Base-by-base conservation (phyloP, 176 grass and related monocot species). In the Musa schizocarpa region DNA sequence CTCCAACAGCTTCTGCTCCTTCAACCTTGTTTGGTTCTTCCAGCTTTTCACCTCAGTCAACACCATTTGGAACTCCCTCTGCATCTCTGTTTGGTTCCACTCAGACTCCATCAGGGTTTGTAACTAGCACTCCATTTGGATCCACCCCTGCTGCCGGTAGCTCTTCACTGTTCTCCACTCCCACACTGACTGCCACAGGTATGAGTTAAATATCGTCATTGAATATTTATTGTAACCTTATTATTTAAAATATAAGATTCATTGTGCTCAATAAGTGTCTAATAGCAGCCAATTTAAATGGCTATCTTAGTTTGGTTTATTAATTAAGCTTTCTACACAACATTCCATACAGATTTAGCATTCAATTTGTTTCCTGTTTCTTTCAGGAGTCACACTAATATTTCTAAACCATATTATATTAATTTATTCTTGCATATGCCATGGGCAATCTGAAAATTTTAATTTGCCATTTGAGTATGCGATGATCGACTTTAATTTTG, bases 31-130 rank as follows among this genome's bases (percentile, higher is more conserved):
- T 94, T 82, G 79, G 73, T 70, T 64, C 88, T 59, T 79, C 82
- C 86, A 82, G 80, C 53, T 88, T 84, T 65, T 71, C 86, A 58
- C 84, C 85, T 55, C 81, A 86, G 61, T 82, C 86, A 9, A 91
- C 90, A 75, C 86, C 90, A 77, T 99, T 99, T 89, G 95, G 86
- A 51, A 84, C 84, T 79, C 68, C 81, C 3, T 86, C 92, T 83
- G 82, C 86, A 71, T 83, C 82, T 50, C 85, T 89, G 2, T 76
- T 89, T 63, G 75, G 79, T 71, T 88, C 89, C 71, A 86, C 84
- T 63, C 90, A 81, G 29, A 69, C 86, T 69, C 86, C 95, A 11
- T 89, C 85, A 76, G 85, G 83, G 72, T 96, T 96, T 84, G 89
- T 78, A 76, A 59, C 64, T 59, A 78, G 52, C 62, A 82, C 76